Conservation (phyloP, 805 yeast genomes). For the Yamadazyma endophytica region DNA sequence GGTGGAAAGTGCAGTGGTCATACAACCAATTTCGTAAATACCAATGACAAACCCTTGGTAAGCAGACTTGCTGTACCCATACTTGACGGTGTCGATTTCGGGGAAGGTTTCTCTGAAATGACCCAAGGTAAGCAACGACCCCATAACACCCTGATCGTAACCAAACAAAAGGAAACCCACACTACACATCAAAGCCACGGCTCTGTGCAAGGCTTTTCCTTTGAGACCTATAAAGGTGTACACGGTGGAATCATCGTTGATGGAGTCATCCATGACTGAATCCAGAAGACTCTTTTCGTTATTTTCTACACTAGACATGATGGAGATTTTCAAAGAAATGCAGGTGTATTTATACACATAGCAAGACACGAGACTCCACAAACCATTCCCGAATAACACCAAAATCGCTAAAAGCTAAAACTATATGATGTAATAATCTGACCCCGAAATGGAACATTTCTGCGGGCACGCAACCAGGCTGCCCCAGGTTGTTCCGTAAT, state of each 20-base stretch:
- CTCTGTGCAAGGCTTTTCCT: constrained; percentile 9
- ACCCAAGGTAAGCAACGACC: constrained; percentile 49
- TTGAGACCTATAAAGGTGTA: constrained; percentile 7
- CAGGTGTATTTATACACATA: no score
- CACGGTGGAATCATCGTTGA: constrained; percentile 8
- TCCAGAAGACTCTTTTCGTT: no score
- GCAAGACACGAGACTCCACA: no score
- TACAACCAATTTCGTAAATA: constrained; percentile 70
- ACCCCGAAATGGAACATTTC: no score
- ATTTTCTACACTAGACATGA: no score
- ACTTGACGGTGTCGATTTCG: constrained; percentile 15
- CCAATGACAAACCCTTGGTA: constrained; percentile 63
- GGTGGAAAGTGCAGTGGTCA: constrained; percentile 64
- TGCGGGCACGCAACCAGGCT: no score
- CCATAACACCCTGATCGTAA: constrained; percentile 78
- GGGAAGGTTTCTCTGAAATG: constrained; percentile 40
- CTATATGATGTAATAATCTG: no score
- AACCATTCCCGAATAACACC: no score
- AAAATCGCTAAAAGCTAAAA: no score
- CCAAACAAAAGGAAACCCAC: constrained; percentile 69
- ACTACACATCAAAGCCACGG: constrained; percentile 13
- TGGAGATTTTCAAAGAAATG: no score
- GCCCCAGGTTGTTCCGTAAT: no score
- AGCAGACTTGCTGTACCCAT: constrained; percentile 19
- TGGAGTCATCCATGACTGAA: no score